Evolutionary conservation across 176 grass and related monocot species (phyloP), one percentile per base, ranked within the genome.

Genomic region (Luzula sylvatica): DNA sequence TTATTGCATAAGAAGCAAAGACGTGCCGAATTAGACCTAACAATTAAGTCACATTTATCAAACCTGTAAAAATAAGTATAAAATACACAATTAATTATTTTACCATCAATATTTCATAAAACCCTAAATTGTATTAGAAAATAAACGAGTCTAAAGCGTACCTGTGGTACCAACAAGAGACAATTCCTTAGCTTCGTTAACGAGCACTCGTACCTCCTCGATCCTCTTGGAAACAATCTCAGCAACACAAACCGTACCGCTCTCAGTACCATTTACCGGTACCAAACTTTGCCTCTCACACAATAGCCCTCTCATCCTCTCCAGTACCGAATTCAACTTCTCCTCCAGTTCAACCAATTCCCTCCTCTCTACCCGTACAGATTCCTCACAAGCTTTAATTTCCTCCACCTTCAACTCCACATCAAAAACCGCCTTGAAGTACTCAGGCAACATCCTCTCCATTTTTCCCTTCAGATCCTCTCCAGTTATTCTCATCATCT

Each of bases 371-470:
- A 73, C 53, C 22, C 69, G 61, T 56, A 85, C 43, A n/a, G 62
- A 69, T 63, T 77, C 65, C 48, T 77, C 65, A 7, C 29, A 80
- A 15, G 73, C 14, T 11, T 39, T 49, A 47, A 98, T 87, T 78
- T 87, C 81, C 57, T 78, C 92, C 55, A 71, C 68, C 53, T 80
- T 72, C 72, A 86, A 55, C 23, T 61, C 47, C 2, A 74, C 65
- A 14, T 68, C 42, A 59, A 98, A 98, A 50, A 80, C 17, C 4
- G 38, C 62, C 7, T 86, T 77, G 45, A 89, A 84, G 42, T 82
- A 90, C 5, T 86, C 78, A 25, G 88, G 32, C 35, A 98, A 61
- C 30, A 87, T 44, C 11, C 30, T 53, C 26, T 55, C 68, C 59
- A 75, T 26, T n/a, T 56, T 50, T 46, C 74, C 71, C 13, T 23